A percentile compares a stretch with the other conserved stretches of the same genome.
phyloP scores from a whole-genome alignment of 2,329 filamentous ascomycete genomes.

The Aspergillus alliaceus region DNA sequence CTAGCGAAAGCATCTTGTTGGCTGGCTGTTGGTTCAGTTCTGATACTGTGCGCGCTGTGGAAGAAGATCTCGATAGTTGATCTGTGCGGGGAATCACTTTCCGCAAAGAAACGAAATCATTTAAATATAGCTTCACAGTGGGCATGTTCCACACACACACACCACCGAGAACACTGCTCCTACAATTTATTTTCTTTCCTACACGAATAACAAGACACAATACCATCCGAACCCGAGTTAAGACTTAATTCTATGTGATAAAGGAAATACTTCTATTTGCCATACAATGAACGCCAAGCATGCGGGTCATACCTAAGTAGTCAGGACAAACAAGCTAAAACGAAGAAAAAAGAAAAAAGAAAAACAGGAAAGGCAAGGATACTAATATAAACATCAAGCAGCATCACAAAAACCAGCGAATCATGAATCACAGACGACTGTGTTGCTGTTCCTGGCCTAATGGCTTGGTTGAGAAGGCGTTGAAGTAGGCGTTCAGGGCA shows the following conservation, averaged over 20 bases:
- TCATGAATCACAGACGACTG: constrained; percentile 33
- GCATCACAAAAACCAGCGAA: constrained; percentile 9
- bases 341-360: constrained; percentile 18
- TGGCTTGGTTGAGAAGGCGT: constrained; percentile 65
- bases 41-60: background rate
- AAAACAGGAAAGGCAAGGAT: too few relatives aligned
- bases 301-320: constrained; percentile 21
- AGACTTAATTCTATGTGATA: background rate
- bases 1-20: constrained; percentile 40
- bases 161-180: background rate
- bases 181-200: background rate
- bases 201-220: background rate
- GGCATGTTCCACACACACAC: background rate
- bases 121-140: background rate
- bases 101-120: background rate
- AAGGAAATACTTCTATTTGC: constrained; percentile 15
- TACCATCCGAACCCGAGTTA: too few relatives aligned
- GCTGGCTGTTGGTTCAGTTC: background rate
- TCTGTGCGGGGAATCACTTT: constrained; percentile 5
- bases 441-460: constrained; percentile 34
- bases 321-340: constrained; percentile 16
- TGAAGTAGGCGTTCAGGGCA: constrained; percentile 80
- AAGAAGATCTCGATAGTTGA: constrained; percentile 1
- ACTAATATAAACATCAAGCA: constrained; percentile 12
- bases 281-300: constrained; percentile 26